Conservation (phyloP, 2,329 filamentous ascomycete genomes). For the Fusarium sp. region DNA sequence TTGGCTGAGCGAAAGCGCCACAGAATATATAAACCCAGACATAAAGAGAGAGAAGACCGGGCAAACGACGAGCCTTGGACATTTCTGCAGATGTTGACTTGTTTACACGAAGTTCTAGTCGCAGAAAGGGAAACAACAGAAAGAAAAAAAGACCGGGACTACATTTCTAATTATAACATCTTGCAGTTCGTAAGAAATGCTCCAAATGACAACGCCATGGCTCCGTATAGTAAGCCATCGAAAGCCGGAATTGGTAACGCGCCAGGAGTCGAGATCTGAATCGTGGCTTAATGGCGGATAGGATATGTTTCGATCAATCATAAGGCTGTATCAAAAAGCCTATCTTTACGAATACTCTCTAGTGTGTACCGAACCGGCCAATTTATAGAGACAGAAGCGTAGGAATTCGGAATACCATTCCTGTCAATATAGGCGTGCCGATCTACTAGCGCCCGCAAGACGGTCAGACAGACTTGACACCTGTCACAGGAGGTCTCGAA, state of each 20-base stretch:
- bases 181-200: background rate
- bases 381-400: background rate
- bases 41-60: background rate
- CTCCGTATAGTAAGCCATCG: background rate
- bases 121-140: fast-evolving
- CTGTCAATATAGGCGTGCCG: background rate
- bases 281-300: background rate
- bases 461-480: background rate
- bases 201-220: background rate
- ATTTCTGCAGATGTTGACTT: background rate
- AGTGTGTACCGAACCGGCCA: background rate
- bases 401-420: background rate
- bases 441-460: background rate
- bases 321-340: background rate
- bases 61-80: background rate
- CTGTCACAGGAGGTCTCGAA: background rate
- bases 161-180: fast-evolving
- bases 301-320: background rate
- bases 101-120: fast-evolving
- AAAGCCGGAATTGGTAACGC: background rate
- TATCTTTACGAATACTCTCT: background rate
- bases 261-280: background rate
- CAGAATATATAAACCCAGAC: background rate
- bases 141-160: background rate
- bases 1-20: background rate